Percentiles rank a stretch among this genome's conserved stretches.
These are phyloP conservation scores for Trichosporon asahii DNA, from an alignment of 1,284 basidiomycete genomes.

Conservation along the genomic window DNA sequence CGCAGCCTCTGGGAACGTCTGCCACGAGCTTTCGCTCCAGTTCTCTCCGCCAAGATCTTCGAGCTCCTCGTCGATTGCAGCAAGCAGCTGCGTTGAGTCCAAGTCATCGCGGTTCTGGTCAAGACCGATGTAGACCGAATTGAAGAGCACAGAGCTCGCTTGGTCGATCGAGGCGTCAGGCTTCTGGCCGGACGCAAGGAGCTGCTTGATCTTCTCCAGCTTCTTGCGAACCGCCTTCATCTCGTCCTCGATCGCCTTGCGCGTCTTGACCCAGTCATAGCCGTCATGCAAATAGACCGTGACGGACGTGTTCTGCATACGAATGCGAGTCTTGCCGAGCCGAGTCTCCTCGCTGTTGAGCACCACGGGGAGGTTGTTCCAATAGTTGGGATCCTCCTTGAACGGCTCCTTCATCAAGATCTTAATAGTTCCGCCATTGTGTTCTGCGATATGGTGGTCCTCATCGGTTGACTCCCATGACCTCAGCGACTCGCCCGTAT, in stretches of 20 bases:
- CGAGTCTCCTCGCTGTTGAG: constrained; percentile 47
- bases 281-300: constrained; percentile 78
- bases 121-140: constrained; percentile 86
- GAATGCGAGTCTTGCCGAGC: constrained; percentile 49
- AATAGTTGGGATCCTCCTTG: constrained; percentile 66
- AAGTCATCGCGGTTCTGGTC: constrained; percentile 61
- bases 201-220: constrained; percentile 84
- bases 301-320: constrained; percentile 62
- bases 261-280: constrained; percentile 87
- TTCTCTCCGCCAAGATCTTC: constrained; percentile 63
- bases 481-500: constrained; percentile 55
- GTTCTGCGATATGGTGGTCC: constrained; percentile 83
- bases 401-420: constrained; percentile 62
- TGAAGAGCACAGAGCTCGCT: constrained; percentile 68
- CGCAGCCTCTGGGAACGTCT: constrained; percentile 58
- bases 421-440: constrained; percentile 80
- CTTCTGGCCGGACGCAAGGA: constrained; percentile 86
- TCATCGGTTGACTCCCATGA: constrained; percentile 42
- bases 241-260: constrained; percentile 81
- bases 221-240: constrained; percentile 80
- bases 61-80: constrained; percentile 86
- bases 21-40: constrained; percentile 76
- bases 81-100: constrained; percentile 72
- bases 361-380: constrained; percentile 58
- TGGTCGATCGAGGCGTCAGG: constrained; percentile 76